These are phyloP conservation scores for Ilex aquifolium DNA, from an alignment of 257 asterid species.

Conservation along the genomic window DNA sequence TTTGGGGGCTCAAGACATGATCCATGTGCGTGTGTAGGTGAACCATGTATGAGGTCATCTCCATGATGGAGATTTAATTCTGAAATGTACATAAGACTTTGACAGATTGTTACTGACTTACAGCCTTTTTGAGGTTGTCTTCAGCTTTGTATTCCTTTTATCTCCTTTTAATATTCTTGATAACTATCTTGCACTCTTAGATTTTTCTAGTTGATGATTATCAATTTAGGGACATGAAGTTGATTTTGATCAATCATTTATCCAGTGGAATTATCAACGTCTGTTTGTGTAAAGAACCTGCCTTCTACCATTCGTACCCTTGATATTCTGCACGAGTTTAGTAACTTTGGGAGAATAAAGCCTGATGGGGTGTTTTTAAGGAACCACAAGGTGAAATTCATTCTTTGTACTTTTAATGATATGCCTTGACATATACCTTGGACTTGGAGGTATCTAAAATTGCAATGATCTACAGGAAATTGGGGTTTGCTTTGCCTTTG, in stretches of 20 bases:
- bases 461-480: conserved; percentile 48
- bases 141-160: too few species aligned
- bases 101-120: too few species aligned
- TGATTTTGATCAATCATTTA: conserved; percentile 15
- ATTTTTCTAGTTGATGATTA: not conserved
- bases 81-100: too few species aligned
- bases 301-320: conserved; percentile 47
- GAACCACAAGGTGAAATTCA: conserved; percentile 49
- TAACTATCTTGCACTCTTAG: not conserved
- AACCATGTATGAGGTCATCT: too few species aligned
- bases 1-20: too few species aligned
- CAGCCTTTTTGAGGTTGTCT: too few species aligned
- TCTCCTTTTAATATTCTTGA: too few species aligned
- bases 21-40: too few species aligned
- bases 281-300: conserved; percentile 80
- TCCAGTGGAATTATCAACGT: conserved; percentile 34
- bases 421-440: conserved; percentile 4
- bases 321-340: conserved; percentile 69
- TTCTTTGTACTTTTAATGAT: conserved; percentile 2
- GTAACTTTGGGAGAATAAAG: conserved; percentile 59
- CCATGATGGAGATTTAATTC: too few species aligned
- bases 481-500: conserved; percentile 81
- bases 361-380: conserved; percentile 73
- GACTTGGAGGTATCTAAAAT: conserved; percentile 16
- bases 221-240: conserved; percentile 6